A percentile compares a stretch with the other conserved stretches of the same genome.
Evolutionary conservation across 2,329 filamentous ascomycete genomes (phyloP).

Genomic region (Purpureocillium takamizusanense): DNA sequence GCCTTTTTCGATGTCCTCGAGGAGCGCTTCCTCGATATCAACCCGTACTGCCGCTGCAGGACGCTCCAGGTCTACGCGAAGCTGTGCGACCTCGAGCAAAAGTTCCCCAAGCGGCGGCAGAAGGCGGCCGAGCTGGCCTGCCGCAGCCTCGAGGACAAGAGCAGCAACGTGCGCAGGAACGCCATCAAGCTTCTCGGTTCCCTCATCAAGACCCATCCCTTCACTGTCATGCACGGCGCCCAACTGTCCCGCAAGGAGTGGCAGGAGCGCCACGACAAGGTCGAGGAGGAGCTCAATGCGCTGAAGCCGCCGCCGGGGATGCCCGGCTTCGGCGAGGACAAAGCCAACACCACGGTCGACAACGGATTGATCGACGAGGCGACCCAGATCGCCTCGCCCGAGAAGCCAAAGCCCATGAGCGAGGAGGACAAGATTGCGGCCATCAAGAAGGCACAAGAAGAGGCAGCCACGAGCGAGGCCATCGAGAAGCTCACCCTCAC

Average conservation of each 20-base stretch:
- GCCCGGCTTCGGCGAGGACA: conserved; percentile 46
- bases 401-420: conserved; percentile 59
- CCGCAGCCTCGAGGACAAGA: conserved; percentile 91
- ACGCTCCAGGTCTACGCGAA: conserved; percentile 89
- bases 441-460: conserved; percentile 72
- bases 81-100: conserved; percentile 89
- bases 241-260: conserved; percentile 80
- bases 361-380: conserved; percentile 77
- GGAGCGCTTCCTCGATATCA: conserved; percentile 91
- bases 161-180: conserved; percentile 91
- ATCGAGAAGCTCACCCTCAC: conserved; percentile 83
- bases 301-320: conserved; percentile 76
- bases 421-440: conserved; percentile 69
- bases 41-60: conserved; percentile 89
- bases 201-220: conserved; percentile 89
- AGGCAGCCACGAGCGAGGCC: conserved; percentile 80
- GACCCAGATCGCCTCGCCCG: conserved; percentile 66
- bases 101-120: conserved; percentile 87
- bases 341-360: conserved; percentile 63
- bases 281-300: conserved; percentile 72
- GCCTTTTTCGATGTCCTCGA: conserved; percentile 96
- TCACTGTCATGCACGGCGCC: conserved; percentile 82
- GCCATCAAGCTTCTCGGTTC: conserved; percentile 86
- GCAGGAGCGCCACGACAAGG: conserved; percentile 70
- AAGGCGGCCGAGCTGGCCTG: conserved; percentile 79